A percentile compares a stretch with the other conserved stretches of the same genome.
Conservation (phyloP, 2,329 filamentous ascomycete species). For the Verticillium nonalfalfae region DNA sequence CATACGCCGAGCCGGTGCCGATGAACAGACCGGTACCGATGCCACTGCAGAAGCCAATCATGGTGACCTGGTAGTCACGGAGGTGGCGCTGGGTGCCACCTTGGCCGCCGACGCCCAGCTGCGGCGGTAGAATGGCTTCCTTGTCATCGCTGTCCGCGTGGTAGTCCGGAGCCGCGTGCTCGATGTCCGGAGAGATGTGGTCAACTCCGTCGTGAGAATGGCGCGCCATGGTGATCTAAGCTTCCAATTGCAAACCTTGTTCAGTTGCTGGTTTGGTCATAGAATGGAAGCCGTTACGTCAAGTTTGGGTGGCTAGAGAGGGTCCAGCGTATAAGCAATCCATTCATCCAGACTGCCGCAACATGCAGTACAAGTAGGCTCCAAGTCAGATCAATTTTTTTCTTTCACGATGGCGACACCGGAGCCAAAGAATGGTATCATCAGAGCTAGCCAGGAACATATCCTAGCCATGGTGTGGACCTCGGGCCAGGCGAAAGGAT, state of each 20-base stretch:
- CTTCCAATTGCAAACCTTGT: not conserved
- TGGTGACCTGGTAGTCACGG: conserved; percentile 8
- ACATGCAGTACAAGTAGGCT: not conserved
- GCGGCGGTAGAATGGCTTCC: conserved; percentile 8
- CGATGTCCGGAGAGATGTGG: not conserved
- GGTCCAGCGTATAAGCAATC: not conserved
- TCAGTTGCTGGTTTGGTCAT: not conserved
- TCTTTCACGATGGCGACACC: not conserved
- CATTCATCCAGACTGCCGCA: not conserved
- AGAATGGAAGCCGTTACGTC: not conserved
- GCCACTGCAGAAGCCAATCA: conserved; percentile 16
- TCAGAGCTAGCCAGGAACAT: not conserved
- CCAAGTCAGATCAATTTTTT: not conserved
- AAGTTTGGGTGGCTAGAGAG: not conserved
- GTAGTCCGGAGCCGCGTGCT: not conserved
- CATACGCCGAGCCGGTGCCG: conserved; percentile 24
- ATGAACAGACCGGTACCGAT: conserved; percentile 39
- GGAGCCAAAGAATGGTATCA: not conserved
- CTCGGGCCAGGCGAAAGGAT: not conserved
- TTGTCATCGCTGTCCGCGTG: conserved; percentile 1
- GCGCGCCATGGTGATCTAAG: not conserved
- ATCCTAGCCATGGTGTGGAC: not conserved
- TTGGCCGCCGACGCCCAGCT: conserved; percentile 10
- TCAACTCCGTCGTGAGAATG: not conserved
- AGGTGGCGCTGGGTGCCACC: conserved; percentile 11